A percentile compares a stretch with the other conserved stretches of the same genome.
Evolutionary conservation across 768 basidiomycete species (phyloP).

Genomic region (Boletus vinaceobasis): DNA sequence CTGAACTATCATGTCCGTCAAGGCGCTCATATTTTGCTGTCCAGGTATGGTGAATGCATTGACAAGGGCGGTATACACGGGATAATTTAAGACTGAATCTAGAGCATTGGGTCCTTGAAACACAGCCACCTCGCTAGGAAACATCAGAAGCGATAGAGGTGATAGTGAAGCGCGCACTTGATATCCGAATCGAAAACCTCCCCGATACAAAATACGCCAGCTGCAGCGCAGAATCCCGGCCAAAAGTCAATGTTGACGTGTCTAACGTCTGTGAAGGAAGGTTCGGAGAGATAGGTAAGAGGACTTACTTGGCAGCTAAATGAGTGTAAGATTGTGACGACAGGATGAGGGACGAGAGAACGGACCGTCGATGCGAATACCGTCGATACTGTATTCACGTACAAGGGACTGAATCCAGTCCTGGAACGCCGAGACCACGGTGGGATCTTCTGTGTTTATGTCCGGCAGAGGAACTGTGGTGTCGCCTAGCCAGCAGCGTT

Average conservation of each 20-base stretch:
- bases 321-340: not conserved
- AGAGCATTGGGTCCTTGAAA: constrained; percentile 63
- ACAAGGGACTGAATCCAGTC: constrained; percentile 70
- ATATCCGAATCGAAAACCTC: constrained; percentile 64
- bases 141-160: constrained; percentile 13
- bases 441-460: constrained; percentile 67
- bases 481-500: constrained; percentile 85
- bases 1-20: constrained; percentile 50
- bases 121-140: constrained; percentile 46
- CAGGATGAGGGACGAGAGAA: not conserved
- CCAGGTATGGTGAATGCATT: constrained; percentile 74
- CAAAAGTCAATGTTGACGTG: constrained; percentile 77
- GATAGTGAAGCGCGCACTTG: constrained; percentile 34
- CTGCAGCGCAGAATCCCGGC: constrained; percentile 68
- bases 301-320: constrained; percentile 34
- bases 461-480: constrained; percentile 70
- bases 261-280: constrained; percentile 25
- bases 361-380: constrained; percentile 78
- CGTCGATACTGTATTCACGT: constrained; percentile 71
- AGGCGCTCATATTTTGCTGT: constrained; percentile 53
- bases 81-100: constrained; percentile 71
- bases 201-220: constrained; percentile 83
- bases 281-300: not conserved
- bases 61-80: constrained; percentile 60
- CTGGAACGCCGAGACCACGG: constrained; percentile 60